Evolutionary conservation across 345 rosid genomes (phyloP).

Genomic region (Hevea brasiliensis): DNA sequence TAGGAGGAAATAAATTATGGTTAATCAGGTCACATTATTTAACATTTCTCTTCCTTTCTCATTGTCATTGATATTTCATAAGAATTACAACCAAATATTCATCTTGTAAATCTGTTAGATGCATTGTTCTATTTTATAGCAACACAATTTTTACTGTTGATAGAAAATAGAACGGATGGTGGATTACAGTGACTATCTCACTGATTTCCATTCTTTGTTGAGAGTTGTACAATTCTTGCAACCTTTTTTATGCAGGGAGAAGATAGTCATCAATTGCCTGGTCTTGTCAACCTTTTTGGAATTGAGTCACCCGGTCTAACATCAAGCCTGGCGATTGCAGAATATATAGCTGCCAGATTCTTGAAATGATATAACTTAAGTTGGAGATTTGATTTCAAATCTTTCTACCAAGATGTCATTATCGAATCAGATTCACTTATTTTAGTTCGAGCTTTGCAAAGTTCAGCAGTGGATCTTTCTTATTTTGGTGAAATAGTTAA

Average conservation of each 20-base stretch:
- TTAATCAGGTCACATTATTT: neutral
- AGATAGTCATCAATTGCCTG: constrained; percentile 71
- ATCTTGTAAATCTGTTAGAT: neutral
- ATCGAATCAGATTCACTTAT: too few species aligned
- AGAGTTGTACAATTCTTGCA: neutral
- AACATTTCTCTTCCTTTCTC: neutral
- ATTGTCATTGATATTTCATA: neutral
- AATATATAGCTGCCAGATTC: constrained; percentile 61
- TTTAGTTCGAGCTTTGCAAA: too few species aligned
- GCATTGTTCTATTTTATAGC: too few species aligned
- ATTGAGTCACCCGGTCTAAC: constrained; percentile 97
- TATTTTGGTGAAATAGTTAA: too few species aligned
- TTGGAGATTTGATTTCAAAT: neutral
- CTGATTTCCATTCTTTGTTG: neutral
- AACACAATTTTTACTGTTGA: neutral
- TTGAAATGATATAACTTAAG: constrained; percentile 16
- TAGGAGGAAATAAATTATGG: too few species aligned
- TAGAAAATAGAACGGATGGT: neutral
- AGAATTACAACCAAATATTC: neutral
- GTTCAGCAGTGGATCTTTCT: too few species aligned
- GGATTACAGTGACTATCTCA: too few species aligned
- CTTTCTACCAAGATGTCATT: too few species aligned
- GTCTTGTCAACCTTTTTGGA: constrained; percentile 87
- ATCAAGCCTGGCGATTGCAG: constrained; percentile 90
- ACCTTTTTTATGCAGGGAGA: constrained; percentile 55